phyloP scores from a whole-genome alignment of 1,284 basidiomycete genomes.

The Exsudoporus floridanus region DNA sequence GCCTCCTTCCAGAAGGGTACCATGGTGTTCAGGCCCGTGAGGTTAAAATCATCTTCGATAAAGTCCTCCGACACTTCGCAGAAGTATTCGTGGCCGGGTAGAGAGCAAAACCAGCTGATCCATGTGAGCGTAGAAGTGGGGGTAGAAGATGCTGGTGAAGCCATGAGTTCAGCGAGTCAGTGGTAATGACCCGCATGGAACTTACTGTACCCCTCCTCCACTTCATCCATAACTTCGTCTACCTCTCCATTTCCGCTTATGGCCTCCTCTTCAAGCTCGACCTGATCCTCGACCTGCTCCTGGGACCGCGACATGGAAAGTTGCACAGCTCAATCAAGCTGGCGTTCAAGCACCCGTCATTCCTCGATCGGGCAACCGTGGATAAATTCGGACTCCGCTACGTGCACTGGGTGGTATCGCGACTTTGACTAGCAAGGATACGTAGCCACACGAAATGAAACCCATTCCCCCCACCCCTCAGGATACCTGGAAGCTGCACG shows the following conservation, averaged over 20 bases:
- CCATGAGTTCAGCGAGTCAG: slow-evolving; percentile 16
- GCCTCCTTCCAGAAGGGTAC: slow-evolving; percentile 99
- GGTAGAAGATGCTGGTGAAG: slow-evolving; percentile 68
- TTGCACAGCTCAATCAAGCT: slow-evolving; percentile 27
- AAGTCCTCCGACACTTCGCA: slow-evolving; percentile 98
- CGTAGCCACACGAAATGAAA: neutral
- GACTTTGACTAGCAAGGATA: neutral
- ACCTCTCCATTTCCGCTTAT: slow-evolving; percentile 53
- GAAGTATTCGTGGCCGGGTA: slow-evolving; percentile 99
- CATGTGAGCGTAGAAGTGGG: slow-evolving; percentile 88
- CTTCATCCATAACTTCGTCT: slow-evolving; percentile 70
- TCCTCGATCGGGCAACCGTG: slow-evolving; percentile 31
- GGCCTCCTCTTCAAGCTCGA: slow-evolving; percentile 51
- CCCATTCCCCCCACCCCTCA: slow-evolving; percentile 1
- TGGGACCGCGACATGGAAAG: slow-evolving; percentile 50
- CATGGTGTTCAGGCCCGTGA: slow-evolving; percentile 92
- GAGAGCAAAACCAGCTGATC: slow-evolving; percentile 98
- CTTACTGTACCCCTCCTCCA: slow-evolving; percentile 72
- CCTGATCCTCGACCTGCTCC: slow-evolving; percentile 46
- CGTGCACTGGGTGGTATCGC: neutral
- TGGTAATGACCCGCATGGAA: slow-evolving; percentile 22
- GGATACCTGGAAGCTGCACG: slow-evolving; percentile 38
- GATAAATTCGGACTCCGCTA: slow-evolving; percentile 33
- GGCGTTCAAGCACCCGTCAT: slow-evolving; percentile 15
- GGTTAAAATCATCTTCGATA: slow-evolving; percentile 99